These are phyloP conservation scores for Hemisphaericaspora subhashii DNA, from an alignment of 1,139 yeast species.

Conservation along the genomic window DNA sequence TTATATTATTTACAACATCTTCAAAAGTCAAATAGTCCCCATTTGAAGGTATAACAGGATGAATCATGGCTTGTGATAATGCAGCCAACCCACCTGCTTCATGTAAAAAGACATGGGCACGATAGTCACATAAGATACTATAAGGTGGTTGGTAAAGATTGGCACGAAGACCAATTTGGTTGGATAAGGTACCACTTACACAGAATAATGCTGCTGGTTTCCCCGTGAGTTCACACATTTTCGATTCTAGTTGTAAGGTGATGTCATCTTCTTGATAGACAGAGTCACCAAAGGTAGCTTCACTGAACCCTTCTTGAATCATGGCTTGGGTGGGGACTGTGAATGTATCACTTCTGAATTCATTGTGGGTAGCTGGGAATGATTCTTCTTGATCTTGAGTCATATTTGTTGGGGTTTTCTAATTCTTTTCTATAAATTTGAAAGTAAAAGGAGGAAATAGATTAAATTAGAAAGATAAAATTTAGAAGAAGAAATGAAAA, in stretches of 20 bases:
- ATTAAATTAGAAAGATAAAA: too few species aligned
- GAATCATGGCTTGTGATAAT: conserved; percentile 89
- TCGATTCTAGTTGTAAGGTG: conserved; percentile 63
- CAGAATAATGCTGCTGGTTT: conserved; percentile 83
- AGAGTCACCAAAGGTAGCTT: conserved; percentile 78
- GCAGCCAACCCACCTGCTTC: conserved; percentile 94
- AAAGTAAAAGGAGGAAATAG: too few species aligned
- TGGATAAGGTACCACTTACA: conserved; percentile 87
- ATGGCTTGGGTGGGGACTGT: conserved; percentile 84
- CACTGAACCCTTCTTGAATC: conserved; percentile 35
- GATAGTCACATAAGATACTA: conserved; percentile 76
- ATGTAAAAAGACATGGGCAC: conserved; percentile 79
- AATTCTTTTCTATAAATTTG: too few species aligned
- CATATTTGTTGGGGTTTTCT: conserved; percentile 16
- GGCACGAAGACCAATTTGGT: conserved; percentile 81
- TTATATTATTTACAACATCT: conserved; percentile 58
- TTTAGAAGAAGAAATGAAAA: too few species aligned
- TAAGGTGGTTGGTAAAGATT: conserved; percentile 85
- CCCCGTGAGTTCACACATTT: conserved; percentile 71
- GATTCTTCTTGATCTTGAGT: conserved; percentile 22
- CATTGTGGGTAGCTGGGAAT: conserved; percentile 42
- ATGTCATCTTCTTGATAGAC: conserved; percentile 83
- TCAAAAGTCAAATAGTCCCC: conserved; percentile 78
- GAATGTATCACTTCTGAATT: conserved; percentile 86
- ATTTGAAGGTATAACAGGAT: conserved; percentile 74